These are phyloP conservation scores for Serpula lacrymans DNA, from an alignment of 768 basidiomycete genomes.

Conservation along the genomic window DNA sequence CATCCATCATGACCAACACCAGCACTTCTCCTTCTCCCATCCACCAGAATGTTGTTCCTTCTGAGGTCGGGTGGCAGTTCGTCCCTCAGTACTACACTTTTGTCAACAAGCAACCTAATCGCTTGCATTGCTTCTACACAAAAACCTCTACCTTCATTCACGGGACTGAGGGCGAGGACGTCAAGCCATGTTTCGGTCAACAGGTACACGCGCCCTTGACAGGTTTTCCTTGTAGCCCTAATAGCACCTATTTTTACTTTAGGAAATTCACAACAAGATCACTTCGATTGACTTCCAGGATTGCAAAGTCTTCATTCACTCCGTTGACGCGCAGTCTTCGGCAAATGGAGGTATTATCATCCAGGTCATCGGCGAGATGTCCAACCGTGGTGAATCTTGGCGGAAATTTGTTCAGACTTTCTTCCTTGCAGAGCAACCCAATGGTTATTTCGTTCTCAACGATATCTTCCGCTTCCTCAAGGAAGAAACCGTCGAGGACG, in stretches of 20 bases:
- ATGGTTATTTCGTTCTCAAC: slow-evolving; percentile 99
- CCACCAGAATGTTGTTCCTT: slow-evolving; percentile 74
- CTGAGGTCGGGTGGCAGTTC: slow-evolving; percentile 99
- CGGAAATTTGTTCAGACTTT: slow-evolving; percentile 99
- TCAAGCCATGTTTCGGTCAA: slow-evolving; percentile 86
- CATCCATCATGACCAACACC: slow-evolving; percentile 30
- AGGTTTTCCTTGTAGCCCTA: slow-evolving; percentile 3
- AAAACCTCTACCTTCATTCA: slow-evolving; percentile 97
- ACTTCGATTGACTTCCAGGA: slow-evolving; percentile 90
- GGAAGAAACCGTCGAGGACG: slow-evolving; percentile 88
- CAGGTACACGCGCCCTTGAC: slow-evolving; percentile 53
- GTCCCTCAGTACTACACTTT: slow-evolving; percentile 99
- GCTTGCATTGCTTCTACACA: slow-evolving; percentile 98
- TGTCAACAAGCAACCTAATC: slow-evolving; percentile 95
- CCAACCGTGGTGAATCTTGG: slow-evolving; percentile 89
- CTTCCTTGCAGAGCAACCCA: slow-evolving; percentile 98
- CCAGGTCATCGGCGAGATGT: slow-evolving; percentile 99
- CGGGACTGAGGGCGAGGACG: slow-evolving; percentile 95
- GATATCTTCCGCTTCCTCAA: slow-evolving; percentile 99
- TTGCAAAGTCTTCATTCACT: slow-evolving; percentile 99
- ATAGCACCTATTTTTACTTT: slow-evolving; percentile 8
- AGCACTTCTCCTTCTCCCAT: slow-evolving; percentile 36
- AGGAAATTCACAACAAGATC: slow-evolving; percentile 99
- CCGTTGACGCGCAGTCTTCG: slow-evolving; percentile 95
- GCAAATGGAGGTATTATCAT: slow-evolving; percentile 96